Evolutionary conservation across 352 stramenopile species (phyloP), one percentile per base, ranked within the genome.

Genomic region (Globisporangium abappressorium): DNA sequence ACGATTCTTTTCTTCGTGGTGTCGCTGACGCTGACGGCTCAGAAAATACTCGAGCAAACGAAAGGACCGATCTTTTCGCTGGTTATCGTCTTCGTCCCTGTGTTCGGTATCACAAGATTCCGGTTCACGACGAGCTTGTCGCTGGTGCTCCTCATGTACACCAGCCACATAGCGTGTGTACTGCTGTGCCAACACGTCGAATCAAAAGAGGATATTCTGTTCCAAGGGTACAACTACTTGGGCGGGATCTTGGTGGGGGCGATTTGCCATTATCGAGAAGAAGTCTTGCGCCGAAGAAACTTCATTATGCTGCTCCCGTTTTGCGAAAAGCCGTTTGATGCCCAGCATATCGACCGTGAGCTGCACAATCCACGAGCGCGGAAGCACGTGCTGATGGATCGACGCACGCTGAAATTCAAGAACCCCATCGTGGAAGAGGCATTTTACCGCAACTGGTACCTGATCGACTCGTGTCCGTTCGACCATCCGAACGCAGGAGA

Each of bases 371-470:
- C 18, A 22, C 43, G 43, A 24, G 43, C 43, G 43, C 8, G 43
- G 18, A 51, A 51, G 43, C 43, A 51, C 18, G 43, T 51, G 43
- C 43, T 51, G 18, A 51, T 51, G 43, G 43, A 24, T 51, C 43
- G 18, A 12, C 18, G 43, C 18, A 51, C 43, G 20, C 18, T 51
- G 24, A 79, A 79, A 55, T 85, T 85, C 65, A 72, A 72, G 51
- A 71, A 85, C 65, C 28, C 24, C 4, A 61, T 69, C 7, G 69
- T 85, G 14, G 78, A 85, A 59, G 73, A 74, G 12, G 63, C 74
- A 11, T 85, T 85, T 62, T 81, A 81, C 46, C 66, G 75, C 1
- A 70, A 78, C 30, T 85, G 78, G 75, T 85, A 85, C 55, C 58
- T 85, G 24, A 74, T 85, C 24, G 73, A 85, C 43, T 62, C 72